A percentile compares a stretch with the other conserved stretches of the same genome.
phyloP scores from a whole-genome alignment of 179 eudicot genomes.

The Beta lomatogona region DNA sequence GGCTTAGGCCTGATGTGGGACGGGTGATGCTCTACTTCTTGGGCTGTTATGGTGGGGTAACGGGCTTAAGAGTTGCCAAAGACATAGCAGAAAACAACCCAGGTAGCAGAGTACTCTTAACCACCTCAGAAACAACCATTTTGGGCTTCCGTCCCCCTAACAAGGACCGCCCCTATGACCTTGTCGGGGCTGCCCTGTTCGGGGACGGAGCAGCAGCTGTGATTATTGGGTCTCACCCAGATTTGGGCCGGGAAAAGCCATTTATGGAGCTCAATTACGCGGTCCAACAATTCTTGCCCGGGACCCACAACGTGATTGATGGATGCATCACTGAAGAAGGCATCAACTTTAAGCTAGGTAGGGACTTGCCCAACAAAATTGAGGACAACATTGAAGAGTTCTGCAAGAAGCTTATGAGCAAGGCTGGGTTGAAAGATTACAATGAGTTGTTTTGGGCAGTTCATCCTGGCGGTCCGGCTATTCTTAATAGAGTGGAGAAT shows the following conservation, averaged over 20 bases:
- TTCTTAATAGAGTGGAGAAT: slow-evolving; percentile 61
- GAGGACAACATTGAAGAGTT: slow-evolving; percentile 87
- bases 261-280: slow-evolving; percentile 79
- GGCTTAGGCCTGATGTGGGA: slow-evolving; percentile 61
- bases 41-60: slow-evolving; percentile 92
- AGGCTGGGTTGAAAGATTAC: slow-evolving; percentile 38
- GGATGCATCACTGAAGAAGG: slow-evolving; percentile 81
- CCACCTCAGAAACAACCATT: slow-evolving; percentile 89
- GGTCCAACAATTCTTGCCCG: slow-evolving; percentile 75
- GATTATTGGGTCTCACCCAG: slow-evolving; percentile 63
- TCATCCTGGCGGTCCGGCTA: slow-evolving; percentile 96
- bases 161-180: slow-evolving; percentile 80
- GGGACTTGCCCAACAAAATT: slow-evolving; percentile 72
- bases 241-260: slow-evolving; percentile 43
- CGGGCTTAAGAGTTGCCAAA: slow-evolving; percentile 80
- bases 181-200: slow-evolving; percentile 84
- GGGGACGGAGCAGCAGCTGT: slow-evolving; percentile 94
- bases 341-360: slow-evolving; percentile 76
- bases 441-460: slow-evolving; percentile 91
- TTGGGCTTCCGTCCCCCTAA: slow-evolving; percentile 85
- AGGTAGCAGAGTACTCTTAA: slow-evolving; percentile 67
- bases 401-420: slow-evolving; percentile 68
- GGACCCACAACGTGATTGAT: slow-evolving; percentile 64
- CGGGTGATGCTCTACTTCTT: slow-evolving; percentile 90
- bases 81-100: slow-evolving; percentile 95